These are phyloP conservation scores for Neopestalotiopsis clavispora DNA, from an alignment of 2,329 filamentous ascomycete genomes.

Conservation along the genomic window DNA sequence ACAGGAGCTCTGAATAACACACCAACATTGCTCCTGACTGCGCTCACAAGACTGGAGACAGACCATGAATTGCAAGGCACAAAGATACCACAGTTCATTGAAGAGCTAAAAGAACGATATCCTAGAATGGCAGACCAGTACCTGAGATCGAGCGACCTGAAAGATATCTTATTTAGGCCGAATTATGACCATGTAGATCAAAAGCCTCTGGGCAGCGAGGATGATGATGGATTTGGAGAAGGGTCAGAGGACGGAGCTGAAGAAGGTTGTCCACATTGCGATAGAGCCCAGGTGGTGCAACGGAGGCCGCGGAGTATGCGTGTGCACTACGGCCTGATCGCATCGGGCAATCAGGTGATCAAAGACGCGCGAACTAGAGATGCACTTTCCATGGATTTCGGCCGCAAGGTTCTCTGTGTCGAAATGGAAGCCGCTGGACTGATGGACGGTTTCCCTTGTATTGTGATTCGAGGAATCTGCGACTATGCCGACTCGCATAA, in stretches of 20 bases:
- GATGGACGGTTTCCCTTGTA: constrained; percentile 29
- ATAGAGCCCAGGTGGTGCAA: constrained; percentile 22
- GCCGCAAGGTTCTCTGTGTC: constrained; percentile 24
- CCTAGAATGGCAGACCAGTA: constrained; percentile 25
- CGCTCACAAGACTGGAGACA: constrained; percentile 1
- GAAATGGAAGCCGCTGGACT: constrained; percentile 28
- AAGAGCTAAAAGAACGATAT: constrained; percentile 22
- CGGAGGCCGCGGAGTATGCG: constrained; percentile 25
- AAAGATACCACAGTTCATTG: constrained; percentile 25
- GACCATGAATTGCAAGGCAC: constrained; percentile 21
- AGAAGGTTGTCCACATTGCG: too few species aligned
- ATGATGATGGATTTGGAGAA: too few species aligned
- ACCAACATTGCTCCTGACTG: constrained; percentile 24
- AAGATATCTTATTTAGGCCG: constrained; percentile 24
- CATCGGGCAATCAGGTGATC: constrained; percentile 32
- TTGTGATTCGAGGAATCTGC: constrained; percentile 33
- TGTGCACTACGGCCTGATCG: constrained; percentile 31
- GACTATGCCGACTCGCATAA: constrained; percentile 33
- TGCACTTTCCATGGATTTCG: constrained; percentile 18
- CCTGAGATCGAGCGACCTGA: constrained; percentile 20
- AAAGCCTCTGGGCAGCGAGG: too few species aligned
- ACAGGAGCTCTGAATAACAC: constrained; percentile 27
- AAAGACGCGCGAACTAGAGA: constrained; percentile 28
- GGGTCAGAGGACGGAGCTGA: too few species aligned
- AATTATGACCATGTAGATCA: constrained; percentile 16